Conservation (phyloP, 2,329 filamentous ascomycete species). For the Xylariaceae sp. region DNA sequence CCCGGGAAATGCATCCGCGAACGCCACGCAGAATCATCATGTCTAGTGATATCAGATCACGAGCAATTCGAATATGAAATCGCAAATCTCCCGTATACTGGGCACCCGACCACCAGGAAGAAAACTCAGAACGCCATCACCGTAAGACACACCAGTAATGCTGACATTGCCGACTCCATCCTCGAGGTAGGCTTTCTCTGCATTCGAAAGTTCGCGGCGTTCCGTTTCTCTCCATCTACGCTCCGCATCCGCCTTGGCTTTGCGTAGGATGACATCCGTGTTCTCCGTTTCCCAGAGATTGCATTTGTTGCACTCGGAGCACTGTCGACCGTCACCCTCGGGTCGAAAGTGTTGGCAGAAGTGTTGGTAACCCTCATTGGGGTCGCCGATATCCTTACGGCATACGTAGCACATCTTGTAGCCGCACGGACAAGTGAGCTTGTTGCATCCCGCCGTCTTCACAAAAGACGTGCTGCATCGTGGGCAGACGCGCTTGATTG, state of each 20-base stretch:
- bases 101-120: conserved; percentile 23
- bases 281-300: conserved; percentile 76
- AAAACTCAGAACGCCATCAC: conserved; percentile 16
- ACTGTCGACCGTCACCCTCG: conserved; percentile 65
- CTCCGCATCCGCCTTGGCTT: conserved; percentile 68
- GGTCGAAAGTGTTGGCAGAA: conserved; percentile 95
- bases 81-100: conserved; percentile 30
- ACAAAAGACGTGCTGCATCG: conserved; percentile 88
- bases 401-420: conserved; percentile 99
- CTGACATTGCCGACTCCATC: conserved; percentile 39
- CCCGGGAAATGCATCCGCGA: neutral
- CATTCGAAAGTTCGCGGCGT: conserved; percentile 49
- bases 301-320: conserved; percentile 73
- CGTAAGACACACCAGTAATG: neutral
- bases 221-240: conserved; percentile 64
- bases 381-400: conserved; percentile 62
- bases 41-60: conserved; percentile 24
- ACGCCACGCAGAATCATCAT: conserved; percentile 6
- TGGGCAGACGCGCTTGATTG: conserved; percentile 91
- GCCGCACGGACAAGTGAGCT: conserved; percentile 89
- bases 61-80: conserved; percentile 29
- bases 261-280: conserved; percentile 59
- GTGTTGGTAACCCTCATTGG: conserved; percentile 74
- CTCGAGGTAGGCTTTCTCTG: conserved; percentile 53
- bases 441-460: conserved; percentile 92